Evolutionary conservation across 2,329 filamentous ascomycete genomes (phyloP).

Genomic region (Aureobasidium sp.): DNA sequence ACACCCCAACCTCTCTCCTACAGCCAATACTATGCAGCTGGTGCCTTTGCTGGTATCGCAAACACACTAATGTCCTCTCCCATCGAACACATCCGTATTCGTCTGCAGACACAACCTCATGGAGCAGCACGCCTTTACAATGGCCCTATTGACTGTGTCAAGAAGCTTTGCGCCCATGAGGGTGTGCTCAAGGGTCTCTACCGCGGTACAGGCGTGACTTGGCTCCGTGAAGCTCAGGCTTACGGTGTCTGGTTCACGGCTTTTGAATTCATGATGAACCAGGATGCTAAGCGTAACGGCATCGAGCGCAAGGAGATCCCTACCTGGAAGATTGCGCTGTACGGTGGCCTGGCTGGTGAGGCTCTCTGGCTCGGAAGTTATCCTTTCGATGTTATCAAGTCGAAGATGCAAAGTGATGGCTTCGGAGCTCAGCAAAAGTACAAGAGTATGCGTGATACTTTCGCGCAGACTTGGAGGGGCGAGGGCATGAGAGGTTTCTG

Average conservation of each 20-base stretch:
- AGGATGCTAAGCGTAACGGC: conserved; percentile 70
- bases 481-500: conserved; percentile 84
- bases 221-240: conserved; percentile 83
- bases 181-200: conserved; percentile 70
- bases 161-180: conserved; percentile 65
- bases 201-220: conserved; percentile 78
- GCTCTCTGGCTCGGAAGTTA: conserved; percentile 89
- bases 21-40: conserved; percentile 79
- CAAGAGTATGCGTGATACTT: conserved; percentile 80
- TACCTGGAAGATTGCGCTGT: conserved; percentile 78
- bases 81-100: conserved; percentile 95
- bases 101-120: conserved; percentile 93
- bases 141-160: conserved; percentile 84
- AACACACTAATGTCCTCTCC: conserved; percentile 84
- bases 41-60: conserved; percentile 85
- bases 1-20: conserved; percentile 57
- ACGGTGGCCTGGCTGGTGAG: conserved; percentile 90
- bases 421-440: conserved; percentile 69
- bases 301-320: conserved; percentile 71
- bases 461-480: conserved; percentile 68
- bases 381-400: conserved; percentile 96
- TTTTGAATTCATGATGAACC: conserved; percentile 95
- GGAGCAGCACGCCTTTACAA: conserved; percentile 68
- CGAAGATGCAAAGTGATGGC: conserved; percentile 98
- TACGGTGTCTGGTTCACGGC: conserved; percentile 94